Base-by-base conservation (phyloP, 2,329 filamentous ascomycete genomes). In the Hirsutella rhossiliensis region DNA sequence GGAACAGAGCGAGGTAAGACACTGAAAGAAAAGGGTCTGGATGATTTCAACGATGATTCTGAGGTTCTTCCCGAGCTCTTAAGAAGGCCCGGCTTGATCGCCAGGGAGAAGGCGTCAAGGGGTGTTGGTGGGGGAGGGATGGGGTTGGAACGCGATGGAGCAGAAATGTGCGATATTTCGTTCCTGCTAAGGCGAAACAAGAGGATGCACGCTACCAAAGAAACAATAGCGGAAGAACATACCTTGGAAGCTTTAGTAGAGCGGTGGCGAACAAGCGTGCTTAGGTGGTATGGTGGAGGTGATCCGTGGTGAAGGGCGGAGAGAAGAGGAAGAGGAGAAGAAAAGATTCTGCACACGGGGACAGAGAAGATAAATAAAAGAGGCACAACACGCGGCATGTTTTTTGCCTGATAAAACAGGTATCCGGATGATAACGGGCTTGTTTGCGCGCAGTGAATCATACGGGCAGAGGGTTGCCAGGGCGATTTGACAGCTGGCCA, bases 101-200 rank as follows among this genome's bases (percentile, higher is more conserved):
- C 32, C 23, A 17, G 31, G 31, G 31, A 34, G 31, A 34, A n/a
- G 18, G 34, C 15, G 9, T n/a, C 34, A 6, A 17, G 31, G 15
- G 9, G n/a, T n/a, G n/a, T n/a, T n/a, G n/a, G n/a, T n/a, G n/a
- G 13, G 18, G 15, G 34, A 37, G 34, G 34, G 34, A 37, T n/a
- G 41, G 30, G 28, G 28, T 9, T 39, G 44, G 44, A 43, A 46
- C 44, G 30, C 41, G 30, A 28, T 38, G 32, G 27, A 37, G 38
- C 41, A 41, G 32, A 27, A 42, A n/a, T 37, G 31, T 38, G 31
- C 41, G 19, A 43, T 45, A 43, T 37, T 40, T 12, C 41, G 38
- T 46, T 40, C 44, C 41, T 15, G 18, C 34, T 17, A 17, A 6
- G 34, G 34, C n/a, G 27, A 28, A 13, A 13, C 34, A 37, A 17